phyloP scores from a whole-genome alignment of 495 filamentous ascomycete species.

The Penicillium paxilli region DNA sequence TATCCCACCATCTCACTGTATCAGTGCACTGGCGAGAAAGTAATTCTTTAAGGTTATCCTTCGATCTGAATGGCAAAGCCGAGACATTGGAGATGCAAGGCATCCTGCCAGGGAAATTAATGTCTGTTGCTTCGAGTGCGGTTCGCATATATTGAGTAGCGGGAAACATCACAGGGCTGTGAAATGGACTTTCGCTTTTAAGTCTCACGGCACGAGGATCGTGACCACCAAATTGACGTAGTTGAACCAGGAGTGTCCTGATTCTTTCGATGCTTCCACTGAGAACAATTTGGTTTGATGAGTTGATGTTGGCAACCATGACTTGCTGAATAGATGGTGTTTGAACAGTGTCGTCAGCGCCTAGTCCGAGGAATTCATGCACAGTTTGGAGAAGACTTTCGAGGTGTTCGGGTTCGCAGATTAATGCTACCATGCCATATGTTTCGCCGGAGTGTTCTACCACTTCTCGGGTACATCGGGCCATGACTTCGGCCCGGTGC shows the following conservation, averaged over 20 bases:
- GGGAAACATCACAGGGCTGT: constrained; percentile 89
- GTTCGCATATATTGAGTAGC: constrained; percentile 70
- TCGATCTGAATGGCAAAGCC: constrained; percentile 71
- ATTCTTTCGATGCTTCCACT: constrained; percentile 86
- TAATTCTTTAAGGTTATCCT: constrained; percentile 71
- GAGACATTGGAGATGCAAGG: constrained; percentile 86
- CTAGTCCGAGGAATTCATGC: constrained; percentile 74
- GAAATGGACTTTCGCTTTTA: constrained; percentile 90
- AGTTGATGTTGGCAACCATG: constrained; percentile 91
- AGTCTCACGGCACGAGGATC: constrained; percentile 86
- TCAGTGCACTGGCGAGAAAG: constrained; percentile 78
- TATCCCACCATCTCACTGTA: constrained; percentile 93
- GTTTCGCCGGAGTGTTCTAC: constrained; percentile 62
- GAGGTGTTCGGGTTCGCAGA: constrained; percentile 79
- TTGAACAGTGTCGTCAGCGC: constrained; percentile 60
- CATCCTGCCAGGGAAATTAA: constrained; percentile 72
- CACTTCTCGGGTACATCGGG: constrained; percentile 66
- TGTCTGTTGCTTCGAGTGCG: constrained; percentile 56
- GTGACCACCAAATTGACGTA: constrained; percentile 89
- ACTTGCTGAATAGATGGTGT: constrained; percentile 80
- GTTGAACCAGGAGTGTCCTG: constrained; percentile 79
- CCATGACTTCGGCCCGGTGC: constrained; percentile 82
- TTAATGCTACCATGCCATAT: constrained; percentile 91
- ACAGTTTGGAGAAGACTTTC: constrained; percentile 67
- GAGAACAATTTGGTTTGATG: constrained; percentile 93